Evolutionary conservation across 306 rosid species (phyloP).

Genomic region (Casuarina glauca): DNA sequence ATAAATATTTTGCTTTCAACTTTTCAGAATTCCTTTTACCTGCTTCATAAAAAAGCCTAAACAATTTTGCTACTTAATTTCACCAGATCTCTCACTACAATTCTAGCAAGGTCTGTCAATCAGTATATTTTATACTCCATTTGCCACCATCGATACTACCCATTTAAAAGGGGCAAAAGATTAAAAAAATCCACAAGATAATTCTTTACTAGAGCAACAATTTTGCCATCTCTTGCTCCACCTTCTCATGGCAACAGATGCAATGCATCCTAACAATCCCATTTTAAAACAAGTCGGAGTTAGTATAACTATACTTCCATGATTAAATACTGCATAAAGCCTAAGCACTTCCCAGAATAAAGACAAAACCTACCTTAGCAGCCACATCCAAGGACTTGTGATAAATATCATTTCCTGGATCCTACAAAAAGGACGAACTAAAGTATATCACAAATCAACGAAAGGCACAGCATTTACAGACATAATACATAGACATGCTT

Average conservation of each 20-base stretch:
- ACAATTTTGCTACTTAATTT: not conserved
- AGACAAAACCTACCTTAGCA: conserved; percentile 57
- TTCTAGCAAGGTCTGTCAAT: not conserved
- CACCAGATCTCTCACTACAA: not conserved
- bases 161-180: not conserved
- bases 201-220: not conserved
- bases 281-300: not conserved
- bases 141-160: not conserved
- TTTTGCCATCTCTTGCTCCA: not conserved
- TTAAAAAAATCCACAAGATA: not conserved
- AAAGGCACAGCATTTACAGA: not conserved
- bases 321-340: not conserved
- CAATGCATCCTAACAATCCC: not conserved
- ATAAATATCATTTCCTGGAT: conserved; percentile 70
- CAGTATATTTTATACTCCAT: not conserved
- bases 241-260: not conserved
- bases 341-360: not conserved
- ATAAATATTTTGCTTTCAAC: not conserved
- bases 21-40: not conserved
- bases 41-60: not conserved
- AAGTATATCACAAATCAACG: not conserved
- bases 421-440: conserved; percentile 39
- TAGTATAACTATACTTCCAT: not conserved
- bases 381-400: conserved; percentile 78
- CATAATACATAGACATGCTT: not conserved